Conservation (phyloP, 139 green algal genomes). For the Chlorella sorokiniana region DNA sequence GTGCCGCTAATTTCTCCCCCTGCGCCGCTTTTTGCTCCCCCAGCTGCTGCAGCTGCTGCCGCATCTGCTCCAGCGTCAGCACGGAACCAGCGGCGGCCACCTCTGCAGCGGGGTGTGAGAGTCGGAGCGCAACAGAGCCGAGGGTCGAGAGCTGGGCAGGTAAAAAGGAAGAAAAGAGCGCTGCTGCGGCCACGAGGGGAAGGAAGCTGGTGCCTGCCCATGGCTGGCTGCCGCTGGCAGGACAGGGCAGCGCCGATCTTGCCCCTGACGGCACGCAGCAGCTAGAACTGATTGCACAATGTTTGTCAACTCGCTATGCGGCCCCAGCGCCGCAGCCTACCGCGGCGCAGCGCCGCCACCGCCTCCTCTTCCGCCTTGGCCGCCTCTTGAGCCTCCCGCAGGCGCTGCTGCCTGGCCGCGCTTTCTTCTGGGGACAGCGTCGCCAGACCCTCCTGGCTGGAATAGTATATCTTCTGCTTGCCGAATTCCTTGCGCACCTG, state of each 20-base stretch:
- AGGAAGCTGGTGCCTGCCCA: too few species aligned
- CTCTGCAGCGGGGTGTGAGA: constrained; percentile 38
- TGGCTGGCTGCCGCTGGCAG: background rate
- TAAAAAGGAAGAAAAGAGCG: too few species aligned
- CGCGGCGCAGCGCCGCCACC: constrained; percentile 28
- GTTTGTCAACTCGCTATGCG: background rate
- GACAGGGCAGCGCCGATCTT: too few species aligned
- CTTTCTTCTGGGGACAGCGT: constrained; percentile 63
- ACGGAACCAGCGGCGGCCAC: constrained; percentile 38
- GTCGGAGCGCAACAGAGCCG: background rate
- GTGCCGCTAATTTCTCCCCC: constrained; percentile 15
- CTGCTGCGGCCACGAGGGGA: too few species aligned
- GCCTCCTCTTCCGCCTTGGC: background rate
- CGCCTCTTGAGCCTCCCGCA: constrained; percentile 37
- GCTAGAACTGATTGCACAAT: too few species aligned
- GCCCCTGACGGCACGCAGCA: too few species aligned
- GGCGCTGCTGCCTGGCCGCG: constrained; percentile 37
- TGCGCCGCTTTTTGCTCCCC: background rate
- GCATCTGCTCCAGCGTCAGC: constrained; percentile 53
- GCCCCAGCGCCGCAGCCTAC: constrained; percentile 1
- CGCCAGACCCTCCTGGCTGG: constrained; percentile 57
- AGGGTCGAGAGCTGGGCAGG: background rate
- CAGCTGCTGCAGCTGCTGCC: constrained; percentile 8
- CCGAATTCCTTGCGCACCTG: constrained; percentile 62
- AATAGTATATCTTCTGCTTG: constrained; percentile 75